phyloP scores from a whole-genome alignment of 1,284 basidiomycete species.

The Ceratobasidium sp. region DNA sequence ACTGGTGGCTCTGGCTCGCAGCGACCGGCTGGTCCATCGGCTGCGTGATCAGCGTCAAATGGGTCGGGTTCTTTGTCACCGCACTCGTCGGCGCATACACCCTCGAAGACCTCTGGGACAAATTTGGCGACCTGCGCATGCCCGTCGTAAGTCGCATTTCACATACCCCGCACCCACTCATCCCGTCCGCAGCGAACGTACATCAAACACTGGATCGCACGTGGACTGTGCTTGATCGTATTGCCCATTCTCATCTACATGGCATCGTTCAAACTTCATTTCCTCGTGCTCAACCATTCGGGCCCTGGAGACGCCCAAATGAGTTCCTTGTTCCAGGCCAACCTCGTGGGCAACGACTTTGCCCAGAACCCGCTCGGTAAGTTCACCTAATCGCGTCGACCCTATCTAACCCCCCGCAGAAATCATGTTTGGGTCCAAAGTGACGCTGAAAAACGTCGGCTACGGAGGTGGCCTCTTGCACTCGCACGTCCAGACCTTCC shows the following conservation, averaged over 20 bases:
- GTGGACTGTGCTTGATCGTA: conserved; percentile 85
- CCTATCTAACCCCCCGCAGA: conserved; percentile 57
- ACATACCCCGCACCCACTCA: not conserved
- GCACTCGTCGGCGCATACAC: conserved; percentile 95
- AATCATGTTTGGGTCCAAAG: conserved; percentile 85
- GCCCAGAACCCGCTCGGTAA: conserved; percentile 80
- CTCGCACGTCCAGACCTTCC: conserved; percentile 95
- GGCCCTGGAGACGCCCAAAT: conserved; percentile 98
- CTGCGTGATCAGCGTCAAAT: conserved; percentile 96
- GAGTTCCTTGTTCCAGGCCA: conserved; percentile 98
- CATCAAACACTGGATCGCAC: conserved; percentile 88
- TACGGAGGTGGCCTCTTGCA: conserved; percentile 97
- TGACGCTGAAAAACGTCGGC: conserved; percentile 97
- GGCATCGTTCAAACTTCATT: conserved; percentile 94
- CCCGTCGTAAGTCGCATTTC: conserved; percentile 65
- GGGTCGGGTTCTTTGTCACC: conserved; percentile 95
- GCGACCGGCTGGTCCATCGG: conserved; percentile 94
- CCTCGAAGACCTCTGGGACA: conserved; percentile 97
- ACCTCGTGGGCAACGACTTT: conserved; percentile 94
- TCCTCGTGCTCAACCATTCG: conserved; percentile 90
- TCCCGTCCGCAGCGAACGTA: conserved; percentile 65
- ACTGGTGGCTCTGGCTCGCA: conserved; percentile 96
- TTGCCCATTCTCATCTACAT: conserved; percentile 93
- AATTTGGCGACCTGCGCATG: conserved; percentile 96
- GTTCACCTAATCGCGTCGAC: conserved; percentile 42